Conservation (phyloP, 164 flowering plant genomes). For the Kalanchoe fedtschenkoi region DNA sequence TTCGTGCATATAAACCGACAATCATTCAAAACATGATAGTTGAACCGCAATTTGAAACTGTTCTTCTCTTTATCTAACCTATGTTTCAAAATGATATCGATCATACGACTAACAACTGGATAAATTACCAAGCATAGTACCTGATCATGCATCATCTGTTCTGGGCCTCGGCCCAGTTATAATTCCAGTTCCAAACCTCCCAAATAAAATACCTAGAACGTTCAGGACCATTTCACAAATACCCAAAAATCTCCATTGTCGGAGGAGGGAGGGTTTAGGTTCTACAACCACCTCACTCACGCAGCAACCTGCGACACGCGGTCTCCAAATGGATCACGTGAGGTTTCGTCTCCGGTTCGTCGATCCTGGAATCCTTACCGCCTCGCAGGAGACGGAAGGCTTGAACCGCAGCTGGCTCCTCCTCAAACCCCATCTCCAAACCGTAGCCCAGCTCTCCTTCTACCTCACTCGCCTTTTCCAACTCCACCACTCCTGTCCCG, state of each 20-base stretch:
- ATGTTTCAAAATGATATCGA: no score
- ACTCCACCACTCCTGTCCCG: slow-evolving; percentile 44
- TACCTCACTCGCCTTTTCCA: slow-evolving; percentile 33
- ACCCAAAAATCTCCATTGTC: neutral
- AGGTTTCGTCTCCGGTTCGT: slow-evolving; percentile 47
- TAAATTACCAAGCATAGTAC: no score
- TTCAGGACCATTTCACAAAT: no score
- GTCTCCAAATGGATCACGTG: slow-evolving; percentile 15
- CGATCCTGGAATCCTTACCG: slow-evolving; percentile 31
- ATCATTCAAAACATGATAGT: no score
- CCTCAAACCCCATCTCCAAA: slow-evolving; percentile 32
- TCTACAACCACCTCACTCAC: neutral
- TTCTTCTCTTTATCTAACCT: no score
- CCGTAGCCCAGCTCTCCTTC: slow-evolving; percentile 43
- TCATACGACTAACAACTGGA: no score
- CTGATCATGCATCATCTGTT: no score
- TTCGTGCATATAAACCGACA: no score
- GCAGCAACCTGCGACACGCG: neutral
- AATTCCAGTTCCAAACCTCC: no score
- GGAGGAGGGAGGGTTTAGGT: neutral
- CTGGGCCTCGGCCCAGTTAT: no score
- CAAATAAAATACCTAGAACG: no score
- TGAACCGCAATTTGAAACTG: no score
- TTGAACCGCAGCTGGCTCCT: slow-evolving; percentile 61
- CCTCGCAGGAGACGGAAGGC: slow-evolving; percentile 42